Base-by-base conservation (phyloP, 2,329 filamentous ascomycete species). In the Fusarium concolor region DNA sequence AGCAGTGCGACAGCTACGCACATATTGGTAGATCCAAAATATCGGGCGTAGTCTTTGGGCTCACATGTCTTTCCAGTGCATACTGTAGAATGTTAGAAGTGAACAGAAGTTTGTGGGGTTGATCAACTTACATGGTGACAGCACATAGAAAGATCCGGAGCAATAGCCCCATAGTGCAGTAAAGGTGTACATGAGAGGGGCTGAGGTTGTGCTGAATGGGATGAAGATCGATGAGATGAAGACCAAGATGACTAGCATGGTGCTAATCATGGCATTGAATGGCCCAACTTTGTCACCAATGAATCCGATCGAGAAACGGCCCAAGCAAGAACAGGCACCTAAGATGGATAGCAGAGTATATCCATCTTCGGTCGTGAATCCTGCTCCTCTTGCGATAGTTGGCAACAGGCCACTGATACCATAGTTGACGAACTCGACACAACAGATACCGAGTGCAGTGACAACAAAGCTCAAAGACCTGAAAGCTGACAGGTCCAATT, bases 381-480 rank as follows among this genome's bases (percentile, higher is more conserved):
- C 65, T 4, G 69, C 69, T 1, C 58, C 71, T 2, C 76, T 78
- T 0, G 79, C 79, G 57, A 84, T 84, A 0, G 81, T 83, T 0
- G 83, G 82, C 0, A 85, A 69, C 10, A 84, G 76, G 1, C 80
- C 80, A 1, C 80, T 77, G 10, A 80, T 78, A 10, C 82, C 81
- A 39, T 84, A 85, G n/a, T 84, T 76, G 29, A 82, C 82, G 33
- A 84, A 81, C 31, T 85, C 83, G 17, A 85, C 79, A 0, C 79
- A 74, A 49, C 83, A 82, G 6, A 83, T 73, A 2, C 77, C 79
- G 7, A 78, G 58, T 0, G 80, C 76, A 6, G 83, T 71, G 17
- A 83, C 78, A 2, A 72, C 74, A 28, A 84, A 79, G 0, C 79
- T 76, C 1, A 74, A 68, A 1, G 79, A 78, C 11, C 63, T 74